Base-by-base conservation (phyloP, 441 rosid species). In the Oxalis stricta region DNA sequence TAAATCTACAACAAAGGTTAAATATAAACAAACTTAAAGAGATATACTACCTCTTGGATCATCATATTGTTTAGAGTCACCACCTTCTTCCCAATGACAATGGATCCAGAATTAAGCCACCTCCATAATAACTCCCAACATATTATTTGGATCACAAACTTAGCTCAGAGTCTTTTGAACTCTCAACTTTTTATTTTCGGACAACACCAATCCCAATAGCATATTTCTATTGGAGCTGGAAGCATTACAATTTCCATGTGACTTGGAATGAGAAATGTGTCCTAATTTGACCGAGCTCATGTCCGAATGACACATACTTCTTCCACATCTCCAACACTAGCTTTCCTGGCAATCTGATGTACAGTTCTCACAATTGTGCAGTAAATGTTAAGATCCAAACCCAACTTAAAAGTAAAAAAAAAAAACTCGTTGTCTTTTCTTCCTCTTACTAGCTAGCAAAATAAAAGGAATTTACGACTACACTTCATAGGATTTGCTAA, bases 21-120 rank as follows among this genome's bases (percentile, higher is more conserved):
- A n/a, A n/a, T n/a, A n/a, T n/a, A n/a, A n/a, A n/a, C n/a, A n/a
- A n/a, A n/a, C n/a, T n/a, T n/a, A n/a, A n/a, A n/a, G n/a, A n/a
- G n/a, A n/a, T n/a, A n/a, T n/a, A 41, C 36, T 71, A 83, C 99
- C 96, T 77, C 72, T 79, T 1, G 95, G 86, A 58, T 78, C 83
- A 54, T 86, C 86, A 55, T 88, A 72, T 56, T 68, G 72, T 58
- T 58, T 67, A 52, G 58, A 70, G 70, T n/a, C 70, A 71, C 99
- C 96, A 91, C 41, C 56, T 69, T 59, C 71, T 79, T 55, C n/a
- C 87, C 81, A 45, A 46, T 60, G 53, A 66, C 50, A 1, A 77
- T 35, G 47, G 86, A 75, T 31, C 99, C 99, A 38, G 71, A 41
- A 48, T 68, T 59, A 45, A 81, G 12, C 53, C n/a, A 68, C 79